Percentiles rank a stretch among this genome's conserved stretches.
Evolutionary conservation across 1,139 yeast genomes (phyloP).

Genomic region (Yamadazyma dendronema): DNA sequence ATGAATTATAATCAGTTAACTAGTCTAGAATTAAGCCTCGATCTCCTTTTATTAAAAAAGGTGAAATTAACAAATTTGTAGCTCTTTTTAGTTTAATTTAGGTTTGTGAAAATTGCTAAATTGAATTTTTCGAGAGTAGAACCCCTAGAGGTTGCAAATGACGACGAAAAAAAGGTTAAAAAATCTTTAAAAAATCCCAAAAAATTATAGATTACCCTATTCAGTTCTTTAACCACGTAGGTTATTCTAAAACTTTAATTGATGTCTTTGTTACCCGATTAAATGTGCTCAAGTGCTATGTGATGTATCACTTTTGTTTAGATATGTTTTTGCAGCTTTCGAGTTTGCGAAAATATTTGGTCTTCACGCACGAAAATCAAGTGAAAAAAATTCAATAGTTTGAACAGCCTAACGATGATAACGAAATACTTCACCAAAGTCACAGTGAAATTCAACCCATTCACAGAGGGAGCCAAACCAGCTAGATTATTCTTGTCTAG

Average conservation of each 20-base stretch:
- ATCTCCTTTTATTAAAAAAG: too few relatives aligned
- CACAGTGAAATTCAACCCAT: conserved; percentile 77
- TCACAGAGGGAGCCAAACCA: conserved; percentile 69
- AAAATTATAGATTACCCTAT: too few relatives aligned
- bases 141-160: not conserved
- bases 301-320: not conserved
- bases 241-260: too few relatives aligned
- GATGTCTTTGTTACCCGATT: too few relatives aligned
- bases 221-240: too few relatives aligned
- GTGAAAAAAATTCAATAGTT: not conserved
- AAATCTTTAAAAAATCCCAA: not conserved
- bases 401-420: conserved; percentile 48
- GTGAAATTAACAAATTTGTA: too few relatives aligned
- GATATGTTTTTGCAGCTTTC: not conserved
- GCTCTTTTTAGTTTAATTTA: too few relatives aligned
- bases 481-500: conserved; percentile 80
- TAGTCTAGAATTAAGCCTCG: too few relatives aligned
- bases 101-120: not conserved
- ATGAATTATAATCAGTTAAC: too few relatives aligned
- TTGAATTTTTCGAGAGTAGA: not conserved
- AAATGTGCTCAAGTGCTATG: not conserved
- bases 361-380: not conserved
- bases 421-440: conserved; percentile 82
- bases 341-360: not conserved
- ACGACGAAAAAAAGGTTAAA: not conserved